These are phyloP conservation scores for Hordeum pubiflorum DNA, from an alignment of 202 grass and related monocot genomes.

Conservation along the genomic window DNA sequence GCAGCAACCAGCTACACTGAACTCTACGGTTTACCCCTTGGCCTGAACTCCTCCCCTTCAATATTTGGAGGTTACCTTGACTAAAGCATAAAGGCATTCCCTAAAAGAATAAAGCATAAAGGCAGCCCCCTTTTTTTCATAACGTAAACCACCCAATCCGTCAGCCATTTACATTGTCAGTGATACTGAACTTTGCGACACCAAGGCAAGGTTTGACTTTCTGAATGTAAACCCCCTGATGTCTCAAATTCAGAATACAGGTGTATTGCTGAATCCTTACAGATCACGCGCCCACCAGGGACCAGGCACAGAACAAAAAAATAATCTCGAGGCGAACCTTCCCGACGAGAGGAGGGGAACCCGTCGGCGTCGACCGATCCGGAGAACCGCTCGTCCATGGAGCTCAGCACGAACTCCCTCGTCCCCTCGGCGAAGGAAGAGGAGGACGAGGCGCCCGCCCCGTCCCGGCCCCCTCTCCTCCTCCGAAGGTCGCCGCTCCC, in stretches of 20 bases:
- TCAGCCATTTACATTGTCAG: not conserved
- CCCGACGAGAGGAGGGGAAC: constrained; percentile 10
- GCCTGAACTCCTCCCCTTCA: not conserved
- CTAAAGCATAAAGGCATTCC: not conserved
- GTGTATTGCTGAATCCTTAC: not conserved
- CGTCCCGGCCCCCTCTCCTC: constrained; percentile 20
- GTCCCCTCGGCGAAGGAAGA: constrained; percentile 37
- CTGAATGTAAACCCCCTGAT: not conserved
- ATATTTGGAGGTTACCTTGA: not conserved
- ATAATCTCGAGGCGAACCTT: constrained; percentile 25
- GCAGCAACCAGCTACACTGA: not conserved
- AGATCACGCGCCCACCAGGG: not conserved
- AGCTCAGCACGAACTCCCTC: constrained; percentile 51
- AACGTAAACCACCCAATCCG: not conserved
- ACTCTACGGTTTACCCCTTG: not conserved
- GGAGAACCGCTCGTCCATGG: constrained; percentile 55
- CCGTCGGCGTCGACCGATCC: constrained; percentile 37
- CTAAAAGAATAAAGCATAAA: not conserved
- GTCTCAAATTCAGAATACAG: not conserved
- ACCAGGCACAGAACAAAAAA: not conserved
- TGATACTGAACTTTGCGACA: not conserved
- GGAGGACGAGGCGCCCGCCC: constrained; percentile 12
- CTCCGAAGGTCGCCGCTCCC: constrained; percentile 22
- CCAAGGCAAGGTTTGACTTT: not conserved
- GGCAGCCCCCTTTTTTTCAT: not conserved